A percentile compares a stretch with the other conserved stretches of the same genome.
Conservation (phyloP, 2,329 filamentous ascomycete species). For the Xylariaceae sp. region DNA sequence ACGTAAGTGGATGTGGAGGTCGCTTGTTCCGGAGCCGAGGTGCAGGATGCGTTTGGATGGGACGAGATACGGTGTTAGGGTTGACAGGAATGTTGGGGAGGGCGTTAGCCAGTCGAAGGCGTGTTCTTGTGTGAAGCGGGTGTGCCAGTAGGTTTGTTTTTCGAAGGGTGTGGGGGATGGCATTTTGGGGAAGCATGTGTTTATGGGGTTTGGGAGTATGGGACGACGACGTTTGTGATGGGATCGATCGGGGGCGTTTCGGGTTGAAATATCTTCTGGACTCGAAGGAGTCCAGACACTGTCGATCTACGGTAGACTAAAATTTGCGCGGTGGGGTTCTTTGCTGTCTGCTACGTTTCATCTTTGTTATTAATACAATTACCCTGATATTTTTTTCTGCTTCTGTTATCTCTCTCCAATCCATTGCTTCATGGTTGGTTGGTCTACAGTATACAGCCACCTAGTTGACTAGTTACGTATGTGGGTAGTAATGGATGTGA, state of each 20-base stretch:
- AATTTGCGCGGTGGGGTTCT: neutral
- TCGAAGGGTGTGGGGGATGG: constrained; percentile 33
- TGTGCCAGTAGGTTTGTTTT: constrained; percentile 46
- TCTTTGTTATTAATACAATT: neutral
- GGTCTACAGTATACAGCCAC: neutral
- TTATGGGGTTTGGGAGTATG: neutral
- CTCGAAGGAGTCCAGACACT: too few relatives aligned
- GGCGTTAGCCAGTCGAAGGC: constrained; percentile 45
- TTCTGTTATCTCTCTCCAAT: neutral
- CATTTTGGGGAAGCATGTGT: neutral
- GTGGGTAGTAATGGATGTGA: neutral
- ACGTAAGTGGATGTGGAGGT: constrained; percentile 45
- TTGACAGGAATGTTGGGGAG: constrained; percentile 38
- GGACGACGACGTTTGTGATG: neutral
- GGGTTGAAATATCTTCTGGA: too few relatives aligned
- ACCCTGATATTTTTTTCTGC: neutral
- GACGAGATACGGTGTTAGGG: constrained; percentile 37
- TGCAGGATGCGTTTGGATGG: constrained; percentile 37
- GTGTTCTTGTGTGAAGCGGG: constrained; percentile 41
- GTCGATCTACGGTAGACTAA: neutral
- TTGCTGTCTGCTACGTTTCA: neutral
- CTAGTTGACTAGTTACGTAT: neutral
- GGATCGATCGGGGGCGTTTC: too few relatives aligned
- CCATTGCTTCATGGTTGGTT: neutral
- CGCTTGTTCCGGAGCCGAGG: constrained; percentile 46